phyloP scores from a whole-genome alignment of 148 eudicot genomes.

The Nepenthes gracilis region DNA sequence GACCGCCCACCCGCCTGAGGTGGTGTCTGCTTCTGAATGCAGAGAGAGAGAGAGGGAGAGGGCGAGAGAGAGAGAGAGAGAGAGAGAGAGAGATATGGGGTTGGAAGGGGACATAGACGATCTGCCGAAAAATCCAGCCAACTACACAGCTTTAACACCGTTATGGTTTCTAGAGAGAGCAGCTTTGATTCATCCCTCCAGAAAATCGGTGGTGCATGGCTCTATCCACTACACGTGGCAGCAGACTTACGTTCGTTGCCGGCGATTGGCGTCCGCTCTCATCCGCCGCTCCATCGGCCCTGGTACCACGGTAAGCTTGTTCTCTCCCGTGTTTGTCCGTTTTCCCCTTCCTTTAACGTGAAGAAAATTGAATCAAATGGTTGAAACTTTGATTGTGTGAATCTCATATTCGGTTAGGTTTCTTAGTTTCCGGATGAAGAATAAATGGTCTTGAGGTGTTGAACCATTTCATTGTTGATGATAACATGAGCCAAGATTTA shows the following conservation, averaged over 20 bases:
- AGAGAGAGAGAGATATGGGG: slow-evolving; percentile 7
- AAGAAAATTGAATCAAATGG: background rate
- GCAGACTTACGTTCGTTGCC: slow-evolving; percentile 80
- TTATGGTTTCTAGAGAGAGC: slow-evolving; percentile 77
- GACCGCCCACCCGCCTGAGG: no score
- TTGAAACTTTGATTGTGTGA: no score
- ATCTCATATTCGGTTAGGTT: no score
- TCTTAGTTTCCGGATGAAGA: no score
- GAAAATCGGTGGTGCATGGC: slow-evolving; percentile 59
- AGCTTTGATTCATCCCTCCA: slow-evolving; percentile 62
- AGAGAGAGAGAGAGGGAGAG: no score
- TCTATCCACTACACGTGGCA: slow-evolving; percentile 52
- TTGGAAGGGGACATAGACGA: slow-evolving; percentile 67
- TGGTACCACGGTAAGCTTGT: slow-evolving; percentile 42
- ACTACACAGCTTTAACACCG: slow-evolving; percentile 73
- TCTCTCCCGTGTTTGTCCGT: background rate
- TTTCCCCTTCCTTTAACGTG: background rate
- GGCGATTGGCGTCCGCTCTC: slow-evolving; percentile 79
- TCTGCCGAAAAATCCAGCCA: slow-evolving; percentile 72
- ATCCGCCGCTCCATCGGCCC: slow-evolving; percentile 33
- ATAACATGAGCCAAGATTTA: no score
- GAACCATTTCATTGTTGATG: no score
- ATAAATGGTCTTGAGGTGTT: no score
- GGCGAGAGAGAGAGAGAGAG: background rate
- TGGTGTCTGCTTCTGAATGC: no score